Conservation (phyloP, 1,284 basidiomycete genomes). For the Boletus semigastroideus region DNA sequence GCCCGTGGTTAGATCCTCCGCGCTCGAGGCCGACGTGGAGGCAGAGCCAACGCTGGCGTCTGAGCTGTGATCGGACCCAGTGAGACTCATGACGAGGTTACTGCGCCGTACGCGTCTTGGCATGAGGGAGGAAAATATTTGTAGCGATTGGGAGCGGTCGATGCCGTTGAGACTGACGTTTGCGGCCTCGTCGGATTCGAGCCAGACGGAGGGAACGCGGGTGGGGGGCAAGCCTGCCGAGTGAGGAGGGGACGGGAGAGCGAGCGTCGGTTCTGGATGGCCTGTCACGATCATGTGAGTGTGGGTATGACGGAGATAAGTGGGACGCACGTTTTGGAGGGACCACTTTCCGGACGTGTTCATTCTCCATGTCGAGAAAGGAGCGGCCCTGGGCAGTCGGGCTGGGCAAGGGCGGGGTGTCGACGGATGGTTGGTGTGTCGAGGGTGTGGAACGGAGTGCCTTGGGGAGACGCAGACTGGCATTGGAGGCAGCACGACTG, state of each 20-base stretch:
- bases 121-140: constrained; percentile 18
- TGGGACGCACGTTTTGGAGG: constrained; percentile 21
- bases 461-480: constrained; percentile 31
- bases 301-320: neutral
- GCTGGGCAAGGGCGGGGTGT: constrained; percentile 24
- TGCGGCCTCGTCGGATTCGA: constrained; percentile 18
- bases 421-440: neutral
- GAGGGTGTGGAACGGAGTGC: constrained; percentile 16
- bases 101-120: constrained; percentile 18
- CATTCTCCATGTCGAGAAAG: constrained; percentile 32
- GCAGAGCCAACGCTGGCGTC: neutral
- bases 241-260: constrained; percentile 25
- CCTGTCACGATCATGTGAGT: constrained; percentile 5
- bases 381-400: constrained; percentile 13
- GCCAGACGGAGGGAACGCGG: constrained; percentile 27
- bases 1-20: neutral
- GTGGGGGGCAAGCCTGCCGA: constrained; percentile 22
- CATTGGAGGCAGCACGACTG: constrained; percentile 30
- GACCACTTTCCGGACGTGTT: constrained; percentile 10
- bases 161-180: constrained; percentile 7
- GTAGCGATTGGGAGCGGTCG: constrained; percentile 21
- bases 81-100: constrained; percentile 30
- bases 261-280: constrained; percentile 16
- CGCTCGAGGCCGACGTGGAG: neutral
- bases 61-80: constrained; percentile 7